Evolutionary conservation across 768 basidiomycete genomes (phyloP), one percentile per base, ranked within the genome.

Genomic region (Tricholoma matsutake): DNA sequence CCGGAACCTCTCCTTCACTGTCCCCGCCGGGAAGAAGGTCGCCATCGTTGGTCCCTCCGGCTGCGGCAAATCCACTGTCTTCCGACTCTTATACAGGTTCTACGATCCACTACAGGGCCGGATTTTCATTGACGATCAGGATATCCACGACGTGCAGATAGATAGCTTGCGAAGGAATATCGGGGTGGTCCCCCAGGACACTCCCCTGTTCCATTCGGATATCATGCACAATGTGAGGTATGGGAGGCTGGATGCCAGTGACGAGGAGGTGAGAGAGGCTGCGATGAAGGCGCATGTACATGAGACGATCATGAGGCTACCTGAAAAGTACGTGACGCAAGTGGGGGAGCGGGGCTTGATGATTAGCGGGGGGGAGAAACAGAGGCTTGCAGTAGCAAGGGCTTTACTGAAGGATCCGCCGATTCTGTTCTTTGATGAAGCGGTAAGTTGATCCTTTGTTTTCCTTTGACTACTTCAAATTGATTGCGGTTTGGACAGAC

Each of bases 301-400:
- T 66, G 77, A 88, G 13, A 87, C 92, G 2, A 84, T 99, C 59
- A 77, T 83, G 77, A 79, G 83, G 35, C 75, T 99, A 34, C 95
- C 96, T 0, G 92, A 95, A 5, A 87, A 88, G 59, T 99, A 97
- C 72, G 68, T 75, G 41, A 98, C 97, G 2, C 89, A 89, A 68
- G 97, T 99, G 22, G 97, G 97, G 1, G 97, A 99, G 75, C 78
- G 97, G 41, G 97, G 97, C 4, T 72, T 98, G 70, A 99, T 99
- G 97, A 93, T 99, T 53, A 96, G 93, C 37, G 97, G 97, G 0
- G 97, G 97, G 1, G 97, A 99, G 82, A 99, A 99, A 75, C 97
- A 99, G 79, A 76, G 97, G 55, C 75, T 99, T 66, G 97, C 97
- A 2, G 92, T 99, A 16, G 97, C 97, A 22, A 79, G 97, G 25